Evolutionary conservation across 345 rosid genomes (phyloP).

Genomic region (Melaleuca alternifolia): DNA sequence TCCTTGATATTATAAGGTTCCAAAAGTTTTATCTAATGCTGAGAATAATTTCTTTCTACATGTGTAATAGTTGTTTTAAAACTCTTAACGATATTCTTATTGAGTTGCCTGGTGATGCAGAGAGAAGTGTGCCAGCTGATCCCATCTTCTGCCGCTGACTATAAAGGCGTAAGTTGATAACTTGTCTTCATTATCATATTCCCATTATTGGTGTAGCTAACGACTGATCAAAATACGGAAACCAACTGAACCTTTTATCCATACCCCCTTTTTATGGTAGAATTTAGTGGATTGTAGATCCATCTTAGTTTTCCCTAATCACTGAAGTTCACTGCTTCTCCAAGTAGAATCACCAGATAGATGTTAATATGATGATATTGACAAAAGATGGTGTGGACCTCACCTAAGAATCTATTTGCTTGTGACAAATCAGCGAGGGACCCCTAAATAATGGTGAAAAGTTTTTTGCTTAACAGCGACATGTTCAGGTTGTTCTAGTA

Average conservation of each 20-base stretch:
- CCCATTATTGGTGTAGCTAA: not conserved
- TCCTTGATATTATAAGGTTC: not conserved
- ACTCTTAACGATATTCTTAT: not conserved
- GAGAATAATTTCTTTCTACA: not conserved
- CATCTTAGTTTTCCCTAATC: not conserved
- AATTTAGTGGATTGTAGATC: not conserved
- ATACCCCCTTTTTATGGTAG: not conserved
- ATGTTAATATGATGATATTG: not conserved
- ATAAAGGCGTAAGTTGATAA: constrained; percentile 63
- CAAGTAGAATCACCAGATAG: not conserved
- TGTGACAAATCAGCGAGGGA: not conserved
- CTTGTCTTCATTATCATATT: not conserved
- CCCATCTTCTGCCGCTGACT: constrained; percentile 57
- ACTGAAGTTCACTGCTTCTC: not conserved
- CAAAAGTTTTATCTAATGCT: not conserved
- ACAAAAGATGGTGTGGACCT: not conserved
- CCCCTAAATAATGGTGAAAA: not conserved
- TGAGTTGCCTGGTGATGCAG: constrained; percentile 31
- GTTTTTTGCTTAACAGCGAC: not conserved
- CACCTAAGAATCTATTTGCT: not conserved
- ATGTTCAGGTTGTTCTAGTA: not conserved
- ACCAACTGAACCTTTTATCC: not conserved
- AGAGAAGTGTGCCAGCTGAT: constrained; percentile 83
- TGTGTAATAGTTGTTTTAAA: not conserved
- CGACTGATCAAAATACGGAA: not conserved